phyloP scores from a whole-genome alignment of 495 filamentous ascomycete species.

The Friedmanniomyces simplex region DNA sequence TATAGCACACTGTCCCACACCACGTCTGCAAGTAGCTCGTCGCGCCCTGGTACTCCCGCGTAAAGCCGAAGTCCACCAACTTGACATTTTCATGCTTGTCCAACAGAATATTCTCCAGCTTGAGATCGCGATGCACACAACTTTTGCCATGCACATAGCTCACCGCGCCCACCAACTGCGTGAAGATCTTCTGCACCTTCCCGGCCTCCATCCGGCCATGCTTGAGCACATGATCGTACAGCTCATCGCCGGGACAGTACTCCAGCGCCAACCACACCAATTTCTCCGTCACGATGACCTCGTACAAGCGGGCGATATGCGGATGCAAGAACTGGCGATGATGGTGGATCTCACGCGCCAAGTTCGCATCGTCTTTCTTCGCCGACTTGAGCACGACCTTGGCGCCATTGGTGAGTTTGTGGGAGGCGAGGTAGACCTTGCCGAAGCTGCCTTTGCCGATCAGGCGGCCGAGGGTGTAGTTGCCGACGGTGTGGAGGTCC shows the following conservation, averaged over 20 bases:
- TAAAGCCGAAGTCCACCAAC: slow-evolving; percentile 98
- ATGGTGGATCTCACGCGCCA: slow-evolving; percentile 95
- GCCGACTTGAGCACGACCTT: slow-evolving; percentile 65
- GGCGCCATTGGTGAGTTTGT: slow-evolving; percentile 97
- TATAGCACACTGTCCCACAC: slow-evolving; percentile 96
- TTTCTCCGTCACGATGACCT: slow-evolving; percentile 91
- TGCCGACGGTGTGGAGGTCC: slow-evolving; percentile 83
- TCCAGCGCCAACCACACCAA: slow-evolving; percentile 94
- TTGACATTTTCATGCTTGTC: slow-evolving; percentile 98
- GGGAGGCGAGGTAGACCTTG: slow-evolving; percentile 91
- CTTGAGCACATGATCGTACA: slow-evolving; percentile 87
- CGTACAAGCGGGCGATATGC: slow-evolving; percentile 92
- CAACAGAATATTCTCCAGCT: slow-evolving; percentile 92
- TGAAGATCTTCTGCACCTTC: slow-evolving; percentile 91
- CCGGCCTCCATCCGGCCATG: slow-evolving; percentile 75
- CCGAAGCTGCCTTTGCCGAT: slow-evolving; percentile 98
- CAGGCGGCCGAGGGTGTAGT: slow-evolving; percentile 80
- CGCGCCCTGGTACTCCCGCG: slow-evolving; percentile 91
- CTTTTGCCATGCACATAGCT: slow-evolving; percentile 91
- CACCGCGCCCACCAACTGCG: slow-evolving; percentile 90
- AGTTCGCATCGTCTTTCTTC: slow-evolving; percentile 88
- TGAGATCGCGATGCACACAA: slow-evolving; percentile 93
- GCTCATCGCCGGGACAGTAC: slow-evolving; percentile 93
- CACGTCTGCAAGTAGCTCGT: slow-evolving; percentile 94
- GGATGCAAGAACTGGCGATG: slow-evolving; percentile 96